Evolutionary conservation across 2,329 filamentous ascomycete species (phyloP), one percentile per base, ranked within the genome.

Genomic region (Venturia oleaginea): DNA sequence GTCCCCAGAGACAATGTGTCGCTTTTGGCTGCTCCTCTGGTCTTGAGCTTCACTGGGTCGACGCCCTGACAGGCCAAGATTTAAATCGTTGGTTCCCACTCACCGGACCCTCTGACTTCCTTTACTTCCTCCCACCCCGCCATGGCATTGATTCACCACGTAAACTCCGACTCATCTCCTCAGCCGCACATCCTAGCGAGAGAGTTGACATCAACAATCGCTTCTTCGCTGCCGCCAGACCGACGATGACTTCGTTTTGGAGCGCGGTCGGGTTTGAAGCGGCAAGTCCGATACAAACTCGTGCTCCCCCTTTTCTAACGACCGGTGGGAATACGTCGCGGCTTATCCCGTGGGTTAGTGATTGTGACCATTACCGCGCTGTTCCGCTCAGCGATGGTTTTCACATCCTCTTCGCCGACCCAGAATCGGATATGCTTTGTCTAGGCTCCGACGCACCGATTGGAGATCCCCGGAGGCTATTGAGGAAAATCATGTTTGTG

Each of bases 381-480:
- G 74, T 87, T 15, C 86, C 87, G 3, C 72, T 89, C 46, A 86
- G 84, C 66, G 87, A 89, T 71, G 86, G 86, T 1, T 76, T 82
- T 64, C 85, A 89, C 68, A 77, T 89, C 42, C 73, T 89, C 5
- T 89, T 87, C 71, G 84, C 84, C 7, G 85, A 89, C 69, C 85
- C 86, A 4, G 72, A 73, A 13, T 83, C 79, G 1, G 81, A 79
- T 11, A 72, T 79, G 10, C 77, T 89, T 7, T 86, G 81, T 66
- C 74, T 90, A 19, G 86, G 86, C 3, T 84, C 79, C 57, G 84
- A 88, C 74, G 81, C 83, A 0, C 83, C 84, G 1, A 75, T 84
- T 22, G 77, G 77, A 37, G 83, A 84, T 54, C 81, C 78, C 63
- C 84, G 77, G 0, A 85, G 83, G 67, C 74, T 89, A 17, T 76